Conservation (phyloP, 1,284 basidiomycete genomes). For the Puccinia triticina region DNA sequence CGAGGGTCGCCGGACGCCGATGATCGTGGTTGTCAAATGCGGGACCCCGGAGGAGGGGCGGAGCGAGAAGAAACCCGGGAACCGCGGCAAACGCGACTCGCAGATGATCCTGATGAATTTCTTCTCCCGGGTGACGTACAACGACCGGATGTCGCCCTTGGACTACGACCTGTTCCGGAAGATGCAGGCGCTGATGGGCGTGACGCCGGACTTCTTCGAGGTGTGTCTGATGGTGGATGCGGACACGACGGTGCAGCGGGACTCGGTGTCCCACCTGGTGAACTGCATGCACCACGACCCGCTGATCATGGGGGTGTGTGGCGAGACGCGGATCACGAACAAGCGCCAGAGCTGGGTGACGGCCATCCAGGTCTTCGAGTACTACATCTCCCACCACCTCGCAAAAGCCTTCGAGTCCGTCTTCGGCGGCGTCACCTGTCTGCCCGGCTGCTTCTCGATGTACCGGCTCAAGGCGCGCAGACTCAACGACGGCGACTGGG, state of each 20-base stretch:
- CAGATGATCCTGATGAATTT: constrained; percentile 99
- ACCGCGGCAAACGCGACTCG: constrained; percentile 97
- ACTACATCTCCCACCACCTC: constrained; percentile 98
- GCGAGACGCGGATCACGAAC: constrained; percentile 97
- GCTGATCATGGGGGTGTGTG: constrained; percentile 98
- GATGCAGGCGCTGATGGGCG: constrained; percentile 92
- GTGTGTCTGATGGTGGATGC: constrained; percentile 98
- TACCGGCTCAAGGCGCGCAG: constrained; percentile 95
- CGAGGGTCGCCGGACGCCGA: constrained; percentile 82
- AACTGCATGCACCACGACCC: constrained; percentile 98
- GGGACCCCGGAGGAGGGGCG: constrained; percentile 81
- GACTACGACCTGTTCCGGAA: constrained; percentile 99
- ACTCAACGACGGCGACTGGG: constrained; percentile 86
- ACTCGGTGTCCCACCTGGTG: constrained; percentile 81
- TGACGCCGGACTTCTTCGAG: constrained; percentile 99
- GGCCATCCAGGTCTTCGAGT: constrained; percentile 83
- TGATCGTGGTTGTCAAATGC: constrained; percentile 95
- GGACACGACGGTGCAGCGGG: constrained; percentile 88
- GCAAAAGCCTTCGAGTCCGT: constrained; percentile 98
- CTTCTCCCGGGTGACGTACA: constrained; percentile 97
- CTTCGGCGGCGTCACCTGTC: constrained; percentile 98
- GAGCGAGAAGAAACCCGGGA: constrained; percentile 89
- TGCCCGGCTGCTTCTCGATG: constrained; percentile 99
- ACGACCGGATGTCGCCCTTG: constrained; percentile 95
- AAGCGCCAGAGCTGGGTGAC: constrained; percentile 98